These are phyloP conservation scores for Chaetomidium leptoderma DNA, from an alignment of 495 filamentous ascomycete species.

Conservation along the genomic window DNA sequence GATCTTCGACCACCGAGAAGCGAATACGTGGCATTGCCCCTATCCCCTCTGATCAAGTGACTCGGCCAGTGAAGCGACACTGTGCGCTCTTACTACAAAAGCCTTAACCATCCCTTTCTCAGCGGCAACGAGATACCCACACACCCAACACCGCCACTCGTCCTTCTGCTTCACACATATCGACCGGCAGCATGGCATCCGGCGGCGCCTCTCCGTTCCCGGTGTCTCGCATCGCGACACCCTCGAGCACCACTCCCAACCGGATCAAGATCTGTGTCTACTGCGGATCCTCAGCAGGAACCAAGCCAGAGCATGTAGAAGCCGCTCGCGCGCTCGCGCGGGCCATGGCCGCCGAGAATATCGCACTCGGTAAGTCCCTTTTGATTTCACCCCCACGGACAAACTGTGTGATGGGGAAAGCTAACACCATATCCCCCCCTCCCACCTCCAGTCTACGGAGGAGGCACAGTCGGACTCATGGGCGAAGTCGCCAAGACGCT, in stretches of 20 bases:
- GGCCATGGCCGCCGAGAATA: slow-evolving; percentile 66
- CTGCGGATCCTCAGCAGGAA: slow-evolving; percentile 75
- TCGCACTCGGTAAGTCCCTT: slow-evolving; percentile 52
- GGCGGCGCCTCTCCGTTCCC: slow-evolving; percentile 38
- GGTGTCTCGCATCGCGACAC: slow-evolving; percentile 24
- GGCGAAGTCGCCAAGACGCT: slow-evolving; percentile 84
- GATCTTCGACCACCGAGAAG: not conserved
- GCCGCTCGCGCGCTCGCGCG: slow-evolving; percentile 75
- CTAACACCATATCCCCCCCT: not conserved
- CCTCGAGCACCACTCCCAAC: slow-evolving; percentile 29
- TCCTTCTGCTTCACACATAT: not conserved
- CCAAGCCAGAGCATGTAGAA: slow-evolving; percentile 61
- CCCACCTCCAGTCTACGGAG: slow-evolving; percentile 83
- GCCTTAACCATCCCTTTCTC: not conserved
- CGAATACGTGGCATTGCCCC: slow-evolving; percentile 10
- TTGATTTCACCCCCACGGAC: not conserved
- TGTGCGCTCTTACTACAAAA: not conserved
- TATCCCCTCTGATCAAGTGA: not conserved
- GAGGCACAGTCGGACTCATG: slow-evolving; percentile 92
- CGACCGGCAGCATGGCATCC: slow-evolving; percentile 37
- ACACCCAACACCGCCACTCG: not conserved
- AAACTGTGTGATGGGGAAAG: too few species aligned
- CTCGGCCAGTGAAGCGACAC: slow-evolving; percentile 3
- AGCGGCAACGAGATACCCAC: not conserved
- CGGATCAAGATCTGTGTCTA: slow-evolving; percentile 65